phyloP scores from a whole-genome alignment of 768 basidiomycete genomes.

The Phlegmacium glaucopus region DNA sequence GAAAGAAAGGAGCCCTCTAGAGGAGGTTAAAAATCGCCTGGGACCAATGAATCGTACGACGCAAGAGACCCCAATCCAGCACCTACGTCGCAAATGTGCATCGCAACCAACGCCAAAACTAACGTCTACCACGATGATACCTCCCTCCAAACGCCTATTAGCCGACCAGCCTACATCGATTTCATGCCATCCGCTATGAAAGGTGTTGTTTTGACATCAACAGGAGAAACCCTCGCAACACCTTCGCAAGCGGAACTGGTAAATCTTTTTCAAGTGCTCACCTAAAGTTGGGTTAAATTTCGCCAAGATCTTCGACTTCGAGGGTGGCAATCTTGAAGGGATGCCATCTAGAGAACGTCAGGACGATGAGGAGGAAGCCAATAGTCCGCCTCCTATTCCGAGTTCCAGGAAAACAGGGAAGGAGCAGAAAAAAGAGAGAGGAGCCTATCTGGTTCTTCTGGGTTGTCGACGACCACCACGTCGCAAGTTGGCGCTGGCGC shows the following conservation, averaged over 20 bases:
- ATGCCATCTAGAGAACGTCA: no score
- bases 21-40: slow-evolving; percentile 73
- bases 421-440: slow-evolving; percentile 15
- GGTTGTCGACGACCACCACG: slow-evolving; percentile 5
- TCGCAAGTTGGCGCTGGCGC: slow-evolving; percentile 5
- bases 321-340: no score
- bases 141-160: slow-evolving; percentile 52
- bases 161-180: slow-evolving; percentile 32
- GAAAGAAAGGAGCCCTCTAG: slow-evolving; percentile 58
- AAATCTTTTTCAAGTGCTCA: slow-evolving; percentile 62
- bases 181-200: slow-evolving; percentile 59
- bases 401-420: slow-evolving; percentile 41
- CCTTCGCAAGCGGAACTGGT: slow-evolving; percentile 65
- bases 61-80: slow-evolving; percentile 22
- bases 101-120: slow-evolving; percentile 27
- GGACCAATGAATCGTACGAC: slow-evolving; percentile 39
- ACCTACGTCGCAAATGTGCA: slow-evolving; percentile 18
- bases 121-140: slow-evolving; percentile 24
- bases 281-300: no score
- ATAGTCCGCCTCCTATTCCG: slow-evolving; percentile 44
- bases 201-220: slow-evolving; percentile 75
- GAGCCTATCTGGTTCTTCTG: slow-evolving; percentile 18
- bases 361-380: slow-evolving; percentile 24
- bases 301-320: no score
- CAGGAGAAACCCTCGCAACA: slow-evolving; percentile 71